Evolutionary conservation across 2,329 filamentous ascomycete genomes (phyloP).

Genomic region (Microcera coccophila): DNA sequence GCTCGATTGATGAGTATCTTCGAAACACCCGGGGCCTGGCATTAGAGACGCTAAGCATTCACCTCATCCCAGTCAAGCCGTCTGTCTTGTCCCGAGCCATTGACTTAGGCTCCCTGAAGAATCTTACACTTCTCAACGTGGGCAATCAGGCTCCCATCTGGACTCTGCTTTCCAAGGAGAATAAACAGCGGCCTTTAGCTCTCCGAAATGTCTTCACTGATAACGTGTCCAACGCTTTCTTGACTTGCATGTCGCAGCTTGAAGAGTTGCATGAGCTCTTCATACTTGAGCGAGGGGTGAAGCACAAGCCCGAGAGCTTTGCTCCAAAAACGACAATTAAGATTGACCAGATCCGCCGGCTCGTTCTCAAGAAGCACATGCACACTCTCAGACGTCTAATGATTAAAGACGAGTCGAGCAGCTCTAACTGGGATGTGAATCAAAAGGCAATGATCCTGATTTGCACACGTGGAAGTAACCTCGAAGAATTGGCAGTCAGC

Average conservation of each 20-base stretch:
- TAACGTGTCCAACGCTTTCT: slow-evolving; percentile 53
- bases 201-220: slow-evolving; percentile 60
- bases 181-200: slow-evolving; percentile 47
- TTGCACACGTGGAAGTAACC: slow-evolving; percentile 44
- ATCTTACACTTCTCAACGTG: slow-evolving; percentile 60
- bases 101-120: slow-evolving; percentile 53
- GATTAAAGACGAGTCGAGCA: slow-evolving; percentile 53
- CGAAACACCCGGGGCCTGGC: slow-evolving; percentile 55
- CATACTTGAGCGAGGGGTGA: slow-evolving; percentile 51
- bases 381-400: slow-evolving; percentile 52
- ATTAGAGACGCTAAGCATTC: slow-evolving; percentile 51
- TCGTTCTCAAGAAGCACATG: slow-evolving; percentile 57
- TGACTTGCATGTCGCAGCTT: slow-evolving; percentile 52
- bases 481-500: slow-evolving; percentile 55
- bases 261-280: slow-evolving; percentile 55
- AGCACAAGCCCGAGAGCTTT: slow-evolving; percentile 51
- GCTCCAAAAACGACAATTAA: slow-evolving; percentile 47
- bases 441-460: slow-evolving; percentile 53
- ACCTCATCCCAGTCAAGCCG: slow-evolving; percentile 58
- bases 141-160: slow-evolving; percentile 59
- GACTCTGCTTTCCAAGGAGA: slow-evolving; percentile 53
- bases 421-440: slow-evolving; percentile 54
- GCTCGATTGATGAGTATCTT: slow-evolving; percentile 49
- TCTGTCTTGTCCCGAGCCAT: slow-evolving; percentile 54
- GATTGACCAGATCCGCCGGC: slow-evolving; percentile 56